Conservation (phyloP, 176 grass and related monocot genomes). For the Bonia amplexicaulis region DNA sequence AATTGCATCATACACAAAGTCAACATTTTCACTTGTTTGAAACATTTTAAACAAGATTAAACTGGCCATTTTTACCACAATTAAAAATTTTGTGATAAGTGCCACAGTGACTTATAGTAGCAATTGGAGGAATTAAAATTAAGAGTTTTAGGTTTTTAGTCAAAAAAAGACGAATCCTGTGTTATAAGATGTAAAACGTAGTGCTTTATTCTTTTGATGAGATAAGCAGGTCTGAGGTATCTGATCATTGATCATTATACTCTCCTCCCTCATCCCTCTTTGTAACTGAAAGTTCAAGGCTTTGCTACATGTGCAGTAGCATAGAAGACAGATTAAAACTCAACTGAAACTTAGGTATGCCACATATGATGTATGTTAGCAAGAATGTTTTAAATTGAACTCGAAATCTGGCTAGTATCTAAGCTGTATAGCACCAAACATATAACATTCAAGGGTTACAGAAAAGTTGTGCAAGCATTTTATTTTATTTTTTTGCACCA, state of each 20-base stretch:
- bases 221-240: neutral
- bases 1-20: neutral
- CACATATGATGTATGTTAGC: neutral
- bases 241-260: neutral
- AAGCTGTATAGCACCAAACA: neutral
- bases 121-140: neutral
- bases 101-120: neutral
- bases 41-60: neutral
- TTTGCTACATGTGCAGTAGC: neutral
- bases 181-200: neutral
- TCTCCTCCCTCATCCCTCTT: neutral
- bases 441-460: neutral
- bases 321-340: neutral
- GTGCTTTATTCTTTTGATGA: neutral
- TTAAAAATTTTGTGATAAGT: neutral
- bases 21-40: neutral
- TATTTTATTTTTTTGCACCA: neutral
- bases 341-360: neutral
- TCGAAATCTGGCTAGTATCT: neutral
- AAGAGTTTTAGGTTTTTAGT: neutral
- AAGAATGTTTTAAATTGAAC: neutral
- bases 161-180: neutral
- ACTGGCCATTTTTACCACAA: neutral
- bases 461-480: neutral
- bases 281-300: neutral